Base-by-base conservation (phyloP, 192 early-diverging fungal species). In the Coemansia sp. region DNA sequence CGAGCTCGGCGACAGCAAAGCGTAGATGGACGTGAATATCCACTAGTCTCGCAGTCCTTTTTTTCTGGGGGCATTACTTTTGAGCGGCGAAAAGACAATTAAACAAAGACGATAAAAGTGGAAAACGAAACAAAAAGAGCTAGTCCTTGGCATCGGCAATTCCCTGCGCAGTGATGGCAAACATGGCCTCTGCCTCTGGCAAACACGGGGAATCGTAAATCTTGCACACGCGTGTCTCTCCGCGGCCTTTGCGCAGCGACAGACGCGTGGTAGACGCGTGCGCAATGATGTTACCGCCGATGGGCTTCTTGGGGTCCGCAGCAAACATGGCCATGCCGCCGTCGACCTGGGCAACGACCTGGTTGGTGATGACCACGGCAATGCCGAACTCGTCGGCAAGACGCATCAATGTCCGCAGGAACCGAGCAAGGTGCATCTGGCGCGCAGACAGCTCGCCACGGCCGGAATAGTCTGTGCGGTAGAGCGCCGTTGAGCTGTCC, bases 301-400 rank as follows among this genome's bases (percentile, higher is more conserved):
- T 95, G 3, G 96, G 96, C 60, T 98, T 98, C 68, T 95, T 95
- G 19, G 90, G 89, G 61, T 95, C 93, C 14, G 89, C 76, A 25
- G 86, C 88, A 83, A 95, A 97, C 88, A 94, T 93, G 22, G 89
- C 81, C 64, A 87, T 86, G 20, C 82, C 86, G 55, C 94, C 94
- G 71, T 99, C 95, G 0, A 97, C 90, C 48, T 85, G 91, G 1
- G 95, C 94, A 6, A 98, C 95, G 2, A 98, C 95, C 78, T 98
- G 96, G 72, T 98, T 98, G 7, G 96, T 97, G 35, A 98, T 92
- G 1, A 98, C 96, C 11, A 95, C 92, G 5, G 97, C 97, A 24
- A 95, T 88, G 55, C 95, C 95, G 84, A 94, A 99, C 87, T 97
- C 96, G 69, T 98, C 96, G 4, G 94, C 94, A 30, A 98, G 82